phyloP scores from a whole-genome alignment of 805 yeast species.

The Candida quercuum region DNA sequence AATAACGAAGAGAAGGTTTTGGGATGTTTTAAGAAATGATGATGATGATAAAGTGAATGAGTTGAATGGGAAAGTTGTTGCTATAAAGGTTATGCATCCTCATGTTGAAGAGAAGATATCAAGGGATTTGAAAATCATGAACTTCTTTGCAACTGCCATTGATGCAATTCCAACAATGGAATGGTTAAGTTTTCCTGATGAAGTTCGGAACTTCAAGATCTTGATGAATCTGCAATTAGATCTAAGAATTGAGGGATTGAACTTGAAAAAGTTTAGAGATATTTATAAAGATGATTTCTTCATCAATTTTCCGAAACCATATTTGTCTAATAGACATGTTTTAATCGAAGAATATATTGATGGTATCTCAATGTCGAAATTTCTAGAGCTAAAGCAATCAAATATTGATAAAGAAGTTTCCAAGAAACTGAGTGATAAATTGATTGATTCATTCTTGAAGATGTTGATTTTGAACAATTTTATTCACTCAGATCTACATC shows the following conservation, averaged over 20 bases:
- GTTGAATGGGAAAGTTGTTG: conserved; percentile 55
- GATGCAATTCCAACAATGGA: conserved; percentile 89
- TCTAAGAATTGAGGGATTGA: conserved; percentile 82
- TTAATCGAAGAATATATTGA: conserved; percentile 81
- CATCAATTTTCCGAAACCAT: conserved; percentile 79
- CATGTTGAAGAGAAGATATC: conserved; percentile 63
- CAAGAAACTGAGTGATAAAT: conserved; percentile 68
- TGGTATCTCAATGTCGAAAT: conserved; percentile 76
- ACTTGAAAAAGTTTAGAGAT: conserved; percentile 62
- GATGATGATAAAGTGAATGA: conserved; percentile 9
- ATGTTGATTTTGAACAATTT: conserved; percentile 93
- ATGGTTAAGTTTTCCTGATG: conserved; percentile 94
- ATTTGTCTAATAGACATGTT: conserved; percentile 57
- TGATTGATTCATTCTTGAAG: conserved; percentile 85
- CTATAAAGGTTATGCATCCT: conserved; percentile 92
- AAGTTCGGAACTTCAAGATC: conserved; percentile 80
- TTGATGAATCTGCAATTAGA: conserved; percentile 90
- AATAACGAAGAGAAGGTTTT: conserved; percentile 17
- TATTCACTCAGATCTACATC: conserved; percentile 94
- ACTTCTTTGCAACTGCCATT: conserved; percentile 64
- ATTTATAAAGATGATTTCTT: conserved; percentile 57
- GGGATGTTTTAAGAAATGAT: conserved; percentile 7
- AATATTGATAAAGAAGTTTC: conserved; percentile 48
- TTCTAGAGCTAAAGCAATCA: conserved; percentile 40
- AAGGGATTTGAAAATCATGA: conserved; percentile 83